These are phyloP conservation scores for Medicago ruthenica DNA, from an alignment of 306 rosid genomes.

Conservation along the genomic window DNA sequence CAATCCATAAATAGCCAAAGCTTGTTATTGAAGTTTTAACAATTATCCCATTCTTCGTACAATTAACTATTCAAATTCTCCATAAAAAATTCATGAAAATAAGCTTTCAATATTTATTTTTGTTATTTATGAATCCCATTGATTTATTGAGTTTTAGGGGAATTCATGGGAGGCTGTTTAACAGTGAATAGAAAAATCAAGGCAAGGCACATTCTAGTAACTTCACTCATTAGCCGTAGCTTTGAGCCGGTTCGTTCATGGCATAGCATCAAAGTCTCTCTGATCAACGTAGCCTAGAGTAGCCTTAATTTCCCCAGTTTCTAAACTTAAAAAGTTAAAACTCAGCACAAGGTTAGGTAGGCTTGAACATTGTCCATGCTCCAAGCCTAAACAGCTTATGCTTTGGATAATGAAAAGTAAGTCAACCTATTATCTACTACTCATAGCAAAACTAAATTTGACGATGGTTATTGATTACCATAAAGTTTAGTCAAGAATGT, in stretches of 20 bases:
- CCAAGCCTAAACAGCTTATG: constrained; percentile 5
- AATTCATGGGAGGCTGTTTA: constrained; percentile 20
- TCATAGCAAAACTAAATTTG: constrained; percentile 37
- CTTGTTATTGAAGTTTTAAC: constrained; percentile 9
- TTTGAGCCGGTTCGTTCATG: not conserved
- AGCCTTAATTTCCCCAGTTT: not conserved
- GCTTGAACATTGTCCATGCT: constrained; percentile 20
- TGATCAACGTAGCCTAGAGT: not conserved
- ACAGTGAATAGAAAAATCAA: constrained; percentile 18
- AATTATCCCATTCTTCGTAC: constrained; percentile 20
- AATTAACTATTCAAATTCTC: constrained; percentile 1
- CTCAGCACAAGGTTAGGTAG: constrained; percentile 26
- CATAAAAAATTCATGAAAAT: constrained; percentile 10
- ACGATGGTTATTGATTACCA: constrained; percentile 27
- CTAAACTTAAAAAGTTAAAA: constrained; percentile 13
- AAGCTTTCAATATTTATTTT: constrained; percentile 8
- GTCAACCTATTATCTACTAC: constrained; percentile 17
- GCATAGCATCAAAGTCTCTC: not conserved
- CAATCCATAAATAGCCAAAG: not conserved
- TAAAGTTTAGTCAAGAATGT: constrained; percentile 36
- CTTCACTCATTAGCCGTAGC: not conserved
- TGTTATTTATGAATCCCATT: not conserved
- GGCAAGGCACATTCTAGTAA: constrained; percentile 25
- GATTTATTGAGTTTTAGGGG: constrained; percentile 21
- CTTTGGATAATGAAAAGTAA: constrained; percentile 1